A percentile compares a stretch with the other conserved stretches of the same genome.
Evolutionary conservation across 106 monocot genomes (phyloP).

Genomic region (Narthecium ossifragum): DNA sequence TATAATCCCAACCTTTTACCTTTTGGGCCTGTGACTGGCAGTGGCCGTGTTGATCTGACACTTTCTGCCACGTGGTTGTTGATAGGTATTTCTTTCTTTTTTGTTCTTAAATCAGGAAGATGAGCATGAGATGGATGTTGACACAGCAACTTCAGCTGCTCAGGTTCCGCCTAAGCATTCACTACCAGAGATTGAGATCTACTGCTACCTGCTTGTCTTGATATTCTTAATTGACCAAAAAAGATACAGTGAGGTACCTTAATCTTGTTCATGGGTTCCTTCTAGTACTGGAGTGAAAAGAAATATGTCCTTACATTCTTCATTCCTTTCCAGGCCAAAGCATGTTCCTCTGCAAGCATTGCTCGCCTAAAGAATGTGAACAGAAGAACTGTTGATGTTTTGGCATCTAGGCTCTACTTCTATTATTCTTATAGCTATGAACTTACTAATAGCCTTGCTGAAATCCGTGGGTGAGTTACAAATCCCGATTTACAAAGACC

Average conservation of each 20-base stretch:
- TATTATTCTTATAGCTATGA: slow-evolving; percentile 92
- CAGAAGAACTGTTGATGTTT: slow-evolving; percentile 92
- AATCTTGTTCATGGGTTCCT: not conserved
- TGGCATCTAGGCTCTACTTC: slow-evolving; percentile 82
- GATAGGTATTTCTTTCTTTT: no score
- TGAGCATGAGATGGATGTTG: slow-evolving; percentile 88
- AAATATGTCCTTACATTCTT: not conserved
- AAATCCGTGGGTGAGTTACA: slow-evolving; percentile 89
- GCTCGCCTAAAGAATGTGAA: slow-evolving; percentile 81
- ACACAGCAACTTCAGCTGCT: slow-evolving; percentile 41
- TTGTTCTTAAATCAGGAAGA: no score
- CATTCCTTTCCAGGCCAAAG: slow-evolving; percentile 64
- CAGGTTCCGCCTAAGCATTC: slow-evolving; percentile 53
- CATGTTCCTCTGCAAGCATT: slow-evolving; percentile 84
- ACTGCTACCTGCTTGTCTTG: slow-evolving; percentile 89
- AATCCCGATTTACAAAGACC: not conserved
- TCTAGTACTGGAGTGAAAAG: not conserved
- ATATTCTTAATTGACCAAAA: slow-evolving; percentile 95
- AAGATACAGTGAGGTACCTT: slow-evolving; percentile 70
- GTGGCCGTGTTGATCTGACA: no score
- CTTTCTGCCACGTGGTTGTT: no score
- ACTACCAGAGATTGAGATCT: slow-evolving; percentile 92
- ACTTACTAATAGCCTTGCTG: slow-evolving; percentile 85
- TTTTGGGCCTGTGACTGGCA: no score
- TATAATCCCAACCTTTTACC: no score